Conservation (phyloP, 805 yeast genomes). For the Nakazawaea siamensis region DNA sequence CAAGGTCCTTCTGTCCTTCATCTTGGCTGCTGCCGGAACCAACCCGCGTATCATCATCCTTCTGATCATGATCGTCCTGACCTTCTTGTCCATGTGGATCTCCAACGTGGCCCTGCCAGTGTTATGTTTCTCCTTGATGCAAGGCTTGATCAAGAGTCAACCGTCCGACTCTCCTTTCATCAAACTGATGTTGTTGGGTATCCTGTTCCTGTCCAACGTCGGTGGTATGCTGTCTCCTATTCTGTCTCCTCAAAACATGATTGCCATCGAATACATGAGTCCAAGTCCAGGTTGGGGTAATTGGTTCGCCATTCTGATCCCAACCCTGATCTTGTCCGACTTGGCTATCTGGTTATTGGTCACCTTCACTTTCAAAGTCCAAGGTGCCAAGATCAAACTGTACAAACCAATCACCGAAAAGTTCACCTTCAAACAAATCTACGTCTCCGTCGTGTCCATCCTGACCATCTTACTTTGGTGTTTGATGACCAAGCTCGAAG, state of each 20-base stretch:
- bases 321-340: conserved; percentile 33
- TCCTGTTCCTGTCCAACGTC: conserved; percentile 42
- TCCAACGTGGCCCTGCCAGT: conserved; percentile 52
- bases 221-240: conserved; percentile 53
- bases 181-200: conserved; percentile 22
- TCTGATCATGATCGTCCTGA: conserved; percentile 41
- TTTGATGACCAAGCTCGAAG: conserved; percentile 30
- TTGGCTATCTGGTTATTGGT: conserved; percentile 39
- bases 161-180: conserved; percentile 26
- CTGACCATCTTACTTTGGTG: conserved; percentile 43
- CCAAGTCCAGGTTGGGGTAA: conserved; percentile 51
- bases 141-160: conserved; percentile 35
- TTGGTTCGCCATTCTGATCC: conserved; percentile 46
- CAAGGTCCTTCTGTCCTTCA: conserved; percentile 39
- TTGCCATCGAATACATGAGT: conserved; percentile 42
- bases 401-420: conserved; percentile 37
- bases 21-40: conserved; percentile 41
- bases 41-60: conserved; percentile 38
- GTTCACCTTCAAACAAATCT: conserved; percentile 36
- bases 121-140: conserved; percentile 40
- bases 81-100: conserved; percentile 50
- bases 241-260: conserved; percentile 47
- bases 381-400: conserved; percentile 35
- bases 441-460: conserved; percentile 31
- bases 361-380: conserved; percentile 45